Evolutionary conservation across 2,329 filamentous ascomycete genomes (phyloP).

Genomic region (Penicillium sp.): DNA sequence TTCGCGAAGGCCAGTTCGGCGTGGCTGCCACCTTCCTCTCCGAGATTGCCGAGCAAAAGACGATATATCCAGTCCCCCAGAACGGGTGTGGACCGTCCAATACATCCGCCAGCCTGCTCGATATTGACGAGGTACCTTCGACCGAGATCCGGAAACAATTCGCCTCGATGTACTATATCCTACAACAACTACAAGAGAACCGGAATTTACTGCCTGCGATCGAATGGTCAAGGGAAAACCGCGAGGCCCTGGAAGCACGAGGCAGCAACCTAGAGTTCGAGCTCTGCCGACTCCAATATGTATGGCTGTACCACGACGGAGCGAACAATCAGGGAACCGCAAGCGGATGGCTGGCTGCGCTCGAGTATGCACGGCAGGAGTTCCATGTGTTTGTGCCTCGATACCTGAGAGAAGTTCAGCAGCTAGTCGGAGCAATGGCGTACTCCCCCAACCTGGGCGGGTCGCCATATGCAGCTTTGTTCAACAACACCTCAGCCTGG

Average conservation of each 20-base stretch:
- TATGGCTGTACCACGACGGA: slow-evolving; percentile 77
- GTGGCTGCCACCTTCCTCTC: slow-evolving; percentile 81
- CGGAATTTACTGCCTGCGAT: slow-evolving; percentile 81
- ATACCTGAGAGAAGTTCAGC: slow-evolving; percentile 75
- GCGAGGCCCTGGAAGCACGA: slow-evolving; percentile 67
- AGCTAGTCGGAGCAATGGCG: slow-evolving; percentile 76
- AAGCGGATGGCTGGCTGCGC: slow-evolving; percentile 50
- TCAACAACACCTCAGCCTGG: slow-evolving; percentile 73
- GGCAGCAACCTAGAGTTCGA: slow-evolving; percentile 96
- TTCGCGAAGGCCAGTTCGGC: slow-evolving; percentile 88
- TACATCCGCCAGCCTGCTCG: slow-evolving; percentile 42
- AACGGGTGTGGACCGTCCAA: neutral
- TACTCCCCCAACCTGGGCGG: slow-evolving; percentile 69
- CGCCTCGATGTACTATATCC: slow-evolving; percentile 83
- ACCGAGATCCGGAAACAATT: slow-evolving; percentile 76
- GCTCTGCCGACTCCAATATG: slow-evolving; percentile 81
- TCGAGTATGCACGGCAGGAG: slow-evolving; percentile 70
- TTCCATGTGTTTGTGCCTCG: slow-evolving; percentile 72
- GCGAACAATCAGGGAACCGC: slow-evolving; percentile 51
- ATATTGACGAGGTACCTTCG: slow-evolving; percentile 59
- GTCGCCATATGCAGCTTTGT: slow-evolving; percentile 77
- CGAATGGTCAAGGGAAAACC: slow-evolving; percentile 74
- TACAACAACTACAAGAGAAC: slow-evolving; percentile 69
- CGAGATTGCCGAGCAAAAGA: slow-evolving; percentile 58
- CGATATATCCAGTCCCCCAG: slow-evolving; percentile 15